phyloP scores from a whole-genome alignment of 2,329 filamentous ascomycete species.

The Ophiocordyceps robertsii region DNA sequence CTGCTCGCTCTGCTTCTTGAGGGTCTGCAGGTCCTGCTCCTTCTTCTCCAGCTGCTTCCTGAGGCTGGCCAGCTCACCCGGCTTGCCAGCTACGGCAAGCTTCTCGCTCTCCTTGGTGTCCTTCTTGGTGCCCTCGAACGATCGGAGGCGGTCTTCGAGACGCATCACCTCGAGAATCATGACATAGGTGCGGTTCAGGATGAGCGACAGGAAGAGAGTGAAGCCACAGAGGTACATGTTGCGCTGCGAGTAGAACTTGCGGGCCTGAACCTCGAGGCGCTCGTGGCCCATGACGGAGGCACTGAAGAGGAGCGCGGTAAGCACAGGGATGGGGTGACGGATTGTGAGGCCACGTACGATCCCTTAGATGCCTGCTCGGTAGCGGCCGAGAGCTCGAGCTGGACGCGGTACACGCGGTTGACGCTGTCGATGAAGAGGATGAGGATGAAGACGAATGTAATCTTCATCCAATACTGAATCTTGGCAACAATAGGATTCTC shows the following conservation, averaged over 20 bases:
- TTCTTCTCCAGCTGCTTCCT: slow-evolving; percentile 62
- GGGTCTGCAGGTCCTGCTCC: slow-evolving; percentile 68
- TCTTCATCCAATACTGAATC: slow-evolving; percentile 95
- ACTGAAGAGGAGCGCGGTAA: slow-evolving; percentile 10
- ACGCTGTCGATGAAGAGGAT: slow-evolving; percentile 98
- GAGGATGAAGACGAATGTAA: slow-evolving; percentile 97
- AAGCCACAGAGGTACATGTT: slow-evolving; percentile 99
- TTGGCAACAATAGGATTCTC: slow-evolving; percentile 77
- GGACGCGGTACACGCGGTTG: slow-evolving; percentile 88
- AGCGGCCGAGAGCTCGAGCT: slow-evolving; percentile 69
- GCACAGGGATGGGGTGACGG: no score
- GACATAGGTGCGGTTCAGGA: slow-evolving; percentile 96
- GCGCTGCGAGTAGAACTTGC: slow-evolving; percentile 99
- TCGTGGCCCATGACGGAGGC: slow-evolving; percentile 75
- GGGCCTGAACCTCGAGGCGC: slow-evolving; percentile 94
- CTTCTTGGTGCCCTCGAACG: slow-evolving; percentile 48
- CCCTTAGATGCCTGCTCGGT: slow-evolving; percentile 38
- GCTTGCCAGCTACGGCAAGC: slow-evolving; percentile 57
- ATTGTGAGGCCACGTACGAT: slow-evolving; percentile 27
- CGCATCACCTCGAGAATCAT: slow-evolving; percentile 89
- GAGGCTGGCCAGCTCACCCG: slow-evolving; percentile 60
- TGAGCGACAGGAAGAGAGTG: slow-evolving; percentile 95
- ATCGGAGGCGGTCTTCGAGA: slow-evolving; percentile 83
- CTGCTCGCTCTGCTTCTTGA: slow-evolving; percentile 87
- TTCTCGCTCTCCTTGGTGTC: slow-evolving; percentile 56